Conservation (phyloP, 495 filamentous ascomycete species). For the Sporormia fimetaria region DNA sequence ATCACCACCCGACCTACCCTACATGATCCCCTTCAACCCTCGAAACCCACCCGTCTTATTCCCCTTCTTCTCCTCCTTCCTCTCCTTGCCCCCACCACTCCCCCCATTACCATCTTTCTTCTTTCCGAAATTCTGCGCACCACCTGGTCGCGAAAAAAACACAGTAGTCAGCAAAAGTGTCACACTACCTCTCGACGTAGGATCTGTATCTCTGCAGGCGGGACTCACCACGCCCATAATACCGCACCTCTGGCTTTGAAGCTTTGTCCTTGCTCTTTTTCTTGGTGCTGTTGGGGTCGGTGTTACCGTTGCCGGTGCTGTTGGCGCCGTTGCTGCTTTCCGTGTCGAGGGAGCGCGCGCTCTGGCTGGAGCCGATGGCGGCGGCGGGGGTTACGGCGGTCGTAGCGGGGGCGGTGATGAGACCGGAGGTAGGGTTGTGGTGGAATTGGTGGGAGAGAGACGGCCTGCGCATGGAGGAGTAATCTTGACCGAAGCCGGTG, state of each 20-base stretch:
- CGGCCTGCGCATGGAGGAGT: conserved; percentile 17
- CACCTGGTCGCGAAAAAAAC: no score
- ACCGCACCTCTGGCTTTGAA: conserved; percentile 28
- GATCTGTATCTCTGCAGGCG: neutral
- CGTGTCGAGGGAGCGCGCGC: conserved; percentile 21
- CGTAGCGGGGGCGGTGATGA: no score
- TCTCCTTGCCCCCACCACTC: conserved; percentile 29
- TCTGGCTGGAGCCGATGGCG: conserved; percentile 20
- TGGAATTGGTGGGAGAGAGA: conserved; percentile 18
- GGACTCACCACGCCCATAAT: conserved; percentile 34
- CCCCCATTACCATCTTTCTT: no score
- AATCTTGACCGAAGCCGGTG: conserved; percentile 17
- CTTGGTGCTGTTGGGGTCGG: no score
- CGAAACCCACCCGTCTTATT: conserved; percentile 21
- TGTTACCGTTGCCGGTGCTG: no score
- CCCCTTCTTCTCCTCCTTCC: conserved; percentile 23
- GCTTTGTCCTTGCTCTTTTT: conserved; percentile 28
- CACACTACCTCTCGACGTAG: conserved; percentile 2
- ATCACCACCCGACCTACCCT: no score
- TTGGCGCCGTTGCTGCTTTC: conserved; percentile 21
- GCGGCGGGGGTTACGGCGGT: conserved; percentile 4
- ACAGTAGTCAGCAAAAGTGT: no score
- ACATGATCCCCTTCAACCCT: conserved; percentile 25
- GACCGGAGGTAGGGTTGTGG: no score
- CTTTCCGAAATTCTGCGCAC: conserved; percentile 33